Conservation (phyloP, 371 early-diverging fungal genomes). For the Mucor velutinosus region DNA sequence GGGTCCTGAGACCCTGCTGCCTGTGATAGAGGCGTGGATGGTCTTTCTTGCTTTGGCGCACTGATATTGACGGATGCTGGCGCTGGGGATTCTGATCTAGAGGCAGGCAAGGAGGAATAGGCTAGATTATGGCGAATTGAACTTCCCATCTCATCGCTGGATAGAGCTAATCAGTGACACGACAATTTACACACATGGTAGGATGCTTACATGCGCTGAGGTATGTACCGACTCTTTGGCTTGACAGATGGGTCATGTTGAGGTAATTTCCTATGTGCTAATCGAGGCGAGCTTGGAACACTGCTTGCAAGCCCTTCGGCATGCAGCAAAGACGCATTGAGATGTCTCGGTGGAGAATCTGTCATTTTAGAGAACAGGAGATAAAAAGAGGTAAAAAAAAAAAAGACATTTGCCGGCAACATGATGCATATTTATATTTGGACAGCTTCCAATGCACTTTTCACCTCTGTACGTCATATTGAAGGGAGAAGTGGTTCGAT, state of each 20-base stretch:
- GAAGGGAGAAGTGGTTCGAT: background rate
- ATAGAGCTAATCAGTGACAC: background rate
- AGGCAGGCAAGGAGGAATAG: background rate
- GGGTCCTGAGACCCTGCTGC: conserved; percentile 21
- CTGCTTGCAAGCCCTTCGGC: background rate
- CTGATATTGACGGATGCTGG: background rate
- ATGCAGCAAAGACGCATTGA: background rate
- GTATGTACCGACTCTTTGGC: background rate
- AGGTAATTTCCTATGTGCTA: conserved; percentile 3
- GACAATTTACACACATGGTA: background rate
- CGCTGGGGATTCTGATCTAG: background rate
- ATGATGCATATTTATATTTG: background rate
- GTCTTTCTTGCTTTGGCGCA: background rate
- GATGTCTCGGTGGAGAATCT: background rate
- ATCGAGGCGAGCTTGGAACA: background rate
- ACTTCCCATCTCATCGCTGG: background rate
- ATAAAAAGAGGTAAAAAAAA: background rate
- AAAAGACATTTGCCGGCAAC: background rate
- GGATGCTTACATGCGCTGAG: background rate
- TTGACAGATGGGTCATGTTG: background rate
- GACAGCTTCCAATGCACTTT: background rate
- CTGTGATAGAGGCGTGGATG: background rate
- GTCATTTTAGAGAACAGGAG: background rate
- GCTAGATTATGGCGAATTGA: background rate
- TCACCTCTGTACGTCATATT: background rate